These are phyloP conservation scores for Fusarium praegraminearum DNA, from an alignment of 2,329 filamentous ascomycete species.

Conservation along the genomic window DNA sequence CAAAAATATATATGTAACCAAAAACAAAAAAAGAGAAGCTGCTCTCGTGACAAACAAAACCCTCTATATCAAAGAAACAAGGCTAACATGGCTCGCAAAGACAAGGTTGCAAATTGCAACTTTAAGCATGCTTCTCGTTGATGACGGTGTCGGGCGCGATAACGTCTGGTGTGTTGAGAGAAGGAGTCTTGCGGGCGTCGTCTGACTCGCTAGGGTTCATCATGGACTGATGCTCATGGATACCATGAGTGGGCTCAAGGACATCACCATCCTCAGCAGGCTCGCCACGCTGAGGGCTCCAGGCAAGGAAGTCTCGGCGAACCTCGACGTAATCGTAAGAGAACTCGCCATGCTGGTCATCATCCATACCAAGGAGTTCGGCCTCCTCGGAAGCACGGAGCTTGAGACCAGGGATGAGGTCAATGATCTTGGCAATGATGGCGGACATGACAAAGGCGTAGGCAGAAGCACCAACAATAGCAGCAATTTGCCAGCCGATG, in stretches of 20 bases:
- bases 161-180: conserved; percentile 32
- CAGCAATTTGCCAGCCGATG: conserved; percentile 84
- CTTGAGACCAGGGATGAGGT: conserved; percentile 80
- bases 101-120: background rate
- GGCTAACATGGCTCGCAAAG: conserved; percentile 36
- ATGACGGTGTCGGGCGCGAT: conserved; percentile 23
- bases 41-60: conserved; percentile 14
- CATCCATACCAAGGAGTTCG: conserved; percentile 88
- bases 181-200: conserved; percentile 43
- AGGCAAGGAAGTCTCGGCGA: conserved; percentile 87
- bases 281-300: conserved; percentile 80
- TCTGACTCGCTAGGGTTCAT: conserved; percentile 50
- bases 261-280: conserved; percentile 69
- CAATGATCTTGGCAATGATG: conserved; percentile 78
- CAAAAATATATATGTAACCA: conserved; percentile 2
- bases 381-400: conserved; percentile 85
- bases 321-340: conserved; percentile 93
- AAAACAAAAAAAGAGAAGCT: conserved; percentile 13
- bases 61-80: conserved; percentile 39
- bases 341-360: conserved; percentile 90
- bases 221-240: conserved; percentile 70
- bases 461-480: conserved; percentile 72
- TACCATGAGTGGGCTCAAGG: conserved; percentile 76
- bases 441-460: conserved; percentile 82
- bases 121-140: conserved; percentile 31